phyloP scores from a whole-genome alignment of 108 stramenopile species.

The Conticribra guillardii region DNA sequence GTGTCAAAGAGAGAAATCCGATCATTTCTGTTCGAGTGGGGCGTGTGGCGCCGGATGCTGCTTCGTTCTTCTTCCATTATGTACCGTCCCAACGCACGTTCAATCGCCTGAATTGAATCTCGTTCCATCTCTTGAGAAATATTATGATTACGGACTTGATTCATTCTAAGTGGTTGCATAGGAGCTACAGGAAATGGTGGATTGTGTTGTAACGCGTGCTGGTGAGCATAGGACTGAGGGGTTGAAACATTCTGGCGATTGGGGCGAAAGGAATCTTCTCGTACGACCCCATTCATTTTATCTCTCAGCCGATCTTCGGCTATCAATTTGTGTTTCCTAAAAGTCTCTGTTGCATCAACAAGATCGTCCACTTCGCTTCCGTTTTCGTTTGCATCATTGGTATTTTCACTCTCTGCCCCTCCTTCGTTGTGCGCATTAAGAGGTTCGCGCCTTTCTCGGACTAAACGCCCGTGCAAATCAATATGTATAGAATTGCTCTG shows the following conservation, averaged over 20 bases:
- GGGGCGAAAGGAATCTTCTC: neutral
- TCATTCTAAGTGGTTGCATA: neutral
- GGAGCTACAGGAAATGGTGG: neutral
- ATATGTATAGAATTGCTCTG: too few relatives aligned
- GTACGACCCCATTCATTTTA: neutral
- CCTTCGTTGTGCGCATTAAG: neutral
- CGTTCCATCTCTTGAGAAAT: conserved; percentile 21
- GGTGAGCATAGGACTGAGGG: too few relatives aligned
- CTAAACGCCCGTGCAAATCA: too few relatives aligned
- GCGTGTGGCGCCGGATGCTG: too few relatives aligned
- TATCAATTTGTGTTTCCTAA: neutral
- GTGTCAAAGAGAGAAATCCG: too few relatives aligned
- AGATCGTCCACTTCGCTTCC: conserved; percentile 1
- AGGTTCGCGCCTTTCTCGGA: too few relatives aligned
- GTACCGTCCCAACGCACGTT: conserved; percentile 25
- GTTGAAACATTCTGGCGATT: neutral
- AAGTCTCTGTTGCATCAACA: conserved; percentile 12
- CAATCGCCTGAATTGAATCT: conserved; percentile 21
- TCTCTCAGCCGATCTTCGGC: neutral
- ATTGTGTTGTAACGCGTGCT: too few relatives aligned
- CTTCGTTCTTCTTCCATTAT: neutral
- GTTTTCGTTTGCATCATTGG: neutral
- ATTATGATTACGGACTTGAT: conserved; percentile 5
- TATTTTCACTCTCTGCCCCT: neutral
- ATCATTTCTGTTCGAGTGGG: too few relatives aligned